Conservation (phyloP, 2,329 filamentous ascomycete genomes). For the Aspergillus intermedius region DNA sequence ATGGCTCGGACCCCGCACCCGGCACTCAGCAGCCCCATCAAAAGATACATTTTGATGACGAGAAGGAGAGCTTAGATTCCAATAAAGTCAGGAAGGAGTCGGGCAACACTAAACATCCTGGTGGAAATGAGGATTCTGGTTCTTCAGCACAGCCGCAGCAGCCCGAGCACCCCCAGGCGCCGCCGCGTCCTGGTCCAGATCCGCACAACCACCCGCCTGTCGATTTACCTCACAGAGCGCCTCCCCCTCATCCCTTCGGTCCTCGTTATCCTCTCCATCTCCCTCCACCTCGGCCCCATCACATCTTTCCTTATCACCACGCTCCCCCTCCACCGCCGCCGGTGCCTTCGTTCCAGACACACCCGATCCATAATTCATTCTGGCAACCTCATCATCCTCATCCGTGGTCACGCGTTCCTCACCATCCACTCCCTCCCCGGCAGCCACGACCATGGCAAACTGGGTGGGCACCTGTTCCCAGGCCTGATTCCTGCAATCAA, state of each 20-base stretch:
- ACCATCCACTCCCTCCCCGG: background rate
- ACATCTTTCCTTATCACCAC: background rate
- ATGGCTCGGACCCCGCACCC: background rate
- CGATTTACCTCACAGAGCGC: background rate
- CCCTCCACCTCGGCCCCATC: background rate
- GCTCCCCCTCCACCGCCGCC: background rate
- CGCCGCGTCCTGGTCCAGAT: background rate
- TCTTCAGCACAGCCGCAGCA: background rate
- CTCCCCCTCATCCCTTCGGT: background rate
- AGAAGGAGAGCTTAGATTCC: background rate
- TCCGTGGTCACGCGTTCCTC: background rate
- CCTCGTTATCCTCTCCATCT: background rate
- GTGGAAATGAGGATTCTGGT: background rate
- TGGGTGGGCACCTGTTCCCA: background rate
- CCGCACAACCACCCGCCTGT: background rate
- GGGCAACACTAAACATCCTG: background rate
- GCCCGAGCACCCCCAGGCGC: background rate
- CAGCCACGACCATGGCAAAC: constrained; percentile 1
- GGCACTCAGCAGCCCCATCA: background rate
- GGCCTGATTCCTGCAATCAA: background rate
- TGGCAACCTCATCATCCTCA: background rate
- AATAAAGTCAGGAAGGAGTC: background rate
- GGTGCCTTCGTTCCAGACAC: background rate
- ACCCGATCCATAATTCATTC: background rate
- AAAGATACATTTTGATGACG: background rate